A percentile compares a stretch with the other conserved stretches of the same genome.
phyloP scores from a whole-genome alignment of 1,284 basidiomycete genomes.

The Cutaneotrichosporon sp. region DNA sequence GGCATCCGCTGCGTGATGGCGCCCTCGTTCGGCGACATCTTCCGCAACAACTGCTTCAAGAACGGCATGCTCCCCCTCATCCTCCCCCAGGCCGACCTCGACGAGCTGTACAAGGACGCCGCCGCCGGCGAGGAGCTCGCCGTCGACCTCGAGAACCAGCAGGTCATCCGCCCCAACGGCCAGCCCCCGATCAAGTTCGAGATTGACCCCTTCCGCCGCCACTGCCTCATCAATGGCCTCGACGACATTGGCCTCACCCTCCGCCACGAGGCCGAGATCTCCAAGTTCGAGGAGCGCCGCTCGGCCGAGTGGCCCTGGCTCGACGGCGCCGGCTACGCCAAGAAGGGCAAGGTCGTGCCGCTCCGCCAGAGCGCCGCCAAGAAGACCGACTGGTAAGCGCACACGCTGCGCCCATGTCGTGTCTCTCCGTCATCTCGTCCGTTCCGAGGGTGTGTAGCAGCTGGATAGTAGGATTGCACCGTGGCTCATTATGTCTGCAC shows the following conservation, averaged over 20 bases:
- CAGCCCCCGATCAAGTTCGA: constrained; percentile 72
- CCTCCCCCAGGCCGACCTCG: constrained; percentile 75
- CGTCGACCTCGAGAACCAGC: constrained; percentile 85
- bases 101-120: constrained; percentile 75
- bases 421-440: background rate
- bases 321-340: constrained; percentile 82
- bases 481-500: background rate
- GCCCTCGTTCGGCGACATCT: constrained; percentile 93
- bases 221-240: constrained; percentile 88
- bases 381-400: constrained; percentile 73
- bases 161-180: constrained; percentile 75
- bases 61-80: constrained; percentile 91
- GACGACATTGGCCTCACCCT: constrained; percentile 93
- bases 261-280: constrained; percentile 69
- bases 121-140: constrained; percentile 76
- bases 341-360: constrained; percentile 62
- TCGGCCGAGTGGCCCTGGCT: constrained; percentile 86
- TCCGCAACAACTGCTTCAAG: constrained; percentile 76
- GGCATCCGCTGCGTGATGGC: constrained; percentile 91
- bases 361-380: constrained; percentile 49
- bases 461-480: background rate
- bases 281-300: constrained; percentile 73
- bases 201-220: constrained; percentile 83
- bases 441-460: constrained; percentile 2
- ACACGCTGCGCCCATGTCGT: background rate